Conservation (phyloP, 257 asterid genomes). For the Perilla frutescens region DNA sequence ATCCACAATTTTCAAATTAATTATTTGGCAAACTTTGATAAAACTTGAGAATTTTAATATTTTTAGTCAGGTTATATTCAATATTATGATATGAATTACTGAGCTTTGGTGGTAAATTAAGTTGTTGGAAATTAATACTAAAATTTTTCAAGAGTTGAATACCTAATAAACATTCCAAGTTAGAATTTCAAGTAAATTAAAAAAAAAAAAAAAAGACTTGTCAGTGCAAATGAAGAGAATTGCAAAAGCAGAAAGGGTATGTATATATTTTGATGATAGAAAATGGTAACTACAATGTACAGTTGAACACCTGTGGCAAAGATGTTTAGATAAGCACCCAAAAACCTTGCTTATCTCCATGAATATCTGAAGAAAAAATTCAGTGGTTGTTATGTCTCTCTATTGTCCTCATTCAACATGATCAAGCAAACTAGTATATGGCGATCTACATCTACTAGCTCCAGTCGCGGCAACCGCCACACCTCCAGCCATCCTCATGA, state of each 20-base stretch:
- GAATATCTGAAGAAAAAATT: slow-evolving; percentile 10
- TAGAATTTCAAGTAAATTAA: too few relatives aligned
- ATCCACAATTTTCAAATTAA: too few relatives aligned
- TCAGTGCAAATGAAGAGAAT: not conserved
- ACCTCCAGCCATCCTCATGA: slow-evolving; percentile 61
- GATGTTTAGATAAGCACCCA: slow-evolving; percentile 42
- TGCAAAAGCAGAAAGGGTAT: not conserved
- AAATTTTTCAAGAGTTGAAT: too few relatives aligned
- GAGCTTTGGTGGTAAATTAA: too few relatives aligned
- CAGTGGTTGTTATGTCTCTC: not conserved
- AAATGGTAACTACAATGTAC: not conserved
- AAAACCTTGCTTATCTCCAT: slow-evolving; percentile 38
- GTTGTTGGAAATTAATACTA: too few relatives aligned
- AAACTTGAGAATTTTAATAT: too few relatives aligned
- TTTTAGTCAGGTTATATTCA: too few relatives aligned
- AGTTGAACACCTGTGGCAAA: slow-evolving; percentile 18
- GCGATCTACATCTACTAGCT: slow-evolving; percentile 36
- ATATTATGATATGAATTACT: not conserved
- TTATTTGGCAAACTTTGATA: too few relatives aligned
- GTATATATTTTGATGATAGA: not conserved
- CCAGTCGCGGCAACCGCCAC: slow-evolving; percentile 83
- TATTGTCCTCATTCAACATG: not conserved
- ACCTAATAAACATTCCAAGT: too few relatives aligned
- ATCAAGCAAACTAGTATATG: not conserved
- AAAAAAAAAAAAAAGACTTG: too few relatives aligned